Conservation (phyloP, 75 land plant genomes). For the Pseudotsuga menziesii region DNA sequence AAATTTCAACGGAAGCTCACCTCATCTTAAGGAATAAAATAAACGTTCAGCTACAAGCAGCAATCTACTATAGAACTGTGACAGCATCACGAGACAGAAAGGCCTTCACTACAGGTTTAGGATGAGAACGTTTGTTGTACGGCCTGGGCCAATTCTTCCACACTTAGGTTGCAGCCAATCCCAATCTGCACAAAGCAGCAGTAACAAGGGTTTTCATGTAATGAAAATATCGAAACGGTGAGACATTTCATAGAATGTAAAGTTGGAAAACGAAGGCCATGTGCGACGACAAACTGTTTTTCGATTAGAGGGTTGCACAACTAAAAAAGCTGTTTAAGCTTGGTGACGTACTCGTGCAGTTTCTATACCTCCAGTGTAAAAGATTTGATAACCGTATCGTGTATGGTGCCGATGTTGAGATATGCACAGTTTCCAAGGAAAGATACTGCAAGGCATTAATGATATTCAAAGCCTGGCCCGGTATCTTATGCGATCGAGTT, state of each 20-base stretch:
- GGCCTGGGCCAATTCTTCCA: slow-evolving; percentile 67
- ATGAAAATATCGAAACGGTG: neutral
- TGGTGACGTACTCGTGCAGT: too few species aligned
- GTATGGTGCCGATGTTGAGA: slow-evolving; percentile 64
- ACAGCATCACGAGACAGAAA: too few species aligned
- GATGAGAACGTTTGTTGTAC: slow-evolving; percentile 60
- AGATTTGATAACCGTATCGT: slow-evolving; percentile 70
- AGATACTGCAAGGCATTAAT: slow-evolving; percentile 70
- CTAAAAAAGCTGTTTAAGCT: too few species aligned
- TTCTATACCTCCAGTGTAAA: slow-evolving; percentile 70
- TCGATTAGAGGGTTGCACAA: too few species aligned
- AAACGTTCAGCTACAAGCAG: too few species aligned
- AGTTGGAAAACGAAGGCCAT: too few species aligned
- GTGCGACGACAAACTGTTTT: too few species aligned
- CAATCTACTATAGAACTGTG: too few species aligned
- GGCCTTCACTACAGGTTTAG: neutral
- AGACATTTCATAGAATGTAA: neutral
- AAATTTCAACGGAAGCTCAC: too few species aligned
- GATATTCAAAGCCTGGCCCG: slow-evolving; percentile 67
- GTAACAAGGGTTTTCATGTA: slow-evolving; percentile 6
- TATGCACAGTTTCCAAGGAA: slow-evolving; percentile 62
- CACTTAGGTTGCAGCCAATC: slow-evolving; percentile 77
- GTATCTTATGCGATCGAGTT: slow-evolving; percentile 44
- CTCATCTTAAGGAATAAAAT: too few species aligned
- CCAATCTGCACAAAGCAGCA: slow-evolving; percentile 47